phyloP scores from a whole-genome alignment of 179 eudicot genomes.

The Silene vulgaris region DNA sequence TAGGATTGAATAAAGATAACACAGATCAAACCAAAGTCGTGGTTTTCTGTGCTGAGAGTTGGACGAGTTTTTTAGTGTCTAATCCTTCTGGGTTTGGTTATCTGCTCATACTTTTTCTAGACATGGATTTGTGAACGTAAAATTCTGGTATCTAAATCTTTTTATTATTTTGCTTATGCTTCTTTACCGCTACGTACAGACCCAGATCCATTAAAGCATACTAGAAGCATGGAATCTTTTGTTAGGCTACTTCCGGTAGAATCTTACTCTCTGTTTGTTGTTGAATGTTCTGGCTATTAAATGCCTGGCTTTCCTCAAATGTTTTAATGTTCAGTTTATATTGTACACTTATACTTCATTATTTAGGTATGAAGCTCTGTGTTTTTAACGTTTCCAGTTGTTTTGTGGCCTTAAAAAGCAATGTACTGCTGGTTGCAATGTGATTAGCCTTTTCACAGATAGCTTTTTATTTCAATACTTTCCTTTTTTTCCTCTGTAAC shows the following conservation, averaged over 20 bases:
- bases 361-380: too few species aligned
- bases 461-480: background rate
- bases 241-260: background rate
- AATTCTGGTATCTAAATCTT: background rate
- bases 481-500: background rate
- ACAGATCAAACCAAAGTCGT: background rate
- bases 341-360: too few species aligned
- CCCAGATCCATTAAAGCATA: background rate
- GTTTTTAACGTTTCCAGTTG: too few species aligned
- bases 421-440: background rate
- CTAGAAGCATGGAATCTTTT: constrained; percentile 1
- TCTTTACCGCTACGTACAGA: background rate
- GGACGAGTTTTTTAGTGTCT: background rate
- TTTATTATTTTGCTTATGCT: background rate
- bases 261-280: background rate
- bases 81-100: background rate
- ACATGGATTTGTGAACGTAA: too few species aligned
- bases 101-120: background rate
- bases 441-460: background rate
- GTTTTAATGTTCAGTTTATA: background rate
- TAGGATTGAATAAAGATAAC: background rate
- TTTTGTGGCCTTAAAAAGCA: too few species aligned
- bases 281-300: background rate
- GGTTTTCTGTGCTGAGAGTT: background rate
- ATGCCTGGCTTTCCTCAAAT: background rate